Evolutionary conservation across 1,284 basidiomycete genomes (phyloP), one percentile per base, ranked within the genome.

Genomic region (Tremellales sp.): DNA sequence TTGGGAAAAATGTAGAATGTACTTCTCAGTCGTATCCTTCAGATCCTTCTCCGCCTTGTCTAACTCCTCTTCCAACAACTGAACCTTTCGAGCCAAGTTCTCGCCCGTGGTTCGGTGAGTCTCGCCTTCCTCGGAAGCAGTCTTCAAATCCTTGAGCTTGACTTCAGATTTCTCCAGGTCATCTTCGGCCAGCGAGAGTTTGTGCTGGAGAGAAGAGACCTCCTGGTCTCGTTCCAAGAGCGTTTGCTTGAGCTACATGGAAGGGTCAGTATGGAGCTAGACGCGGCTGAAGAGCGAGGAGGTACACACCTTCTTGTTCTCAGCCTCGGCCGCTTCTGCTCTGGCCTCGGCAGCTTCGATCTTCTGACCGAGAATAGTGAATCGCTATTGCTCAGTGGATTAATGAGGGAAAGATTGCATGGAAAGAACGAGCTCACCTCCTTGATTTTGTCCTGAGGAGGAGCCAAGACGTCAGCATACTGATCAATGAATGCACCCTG

Each of bases 1-100:
- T 10, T 16, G 29, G 10, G 16, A 31, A 9, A 16, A 22, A 25
- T 24, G 22, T 24, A 19, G 14, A 38, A 79, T 88, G 65, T 68
- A 95, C 94, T 94, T 97, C 76, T 97, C 95, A 26, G 88, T 87
- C 2, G 90, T 92, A 68, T 98, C 94, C 75, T 94, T 93, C 57
- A 92, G 78, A 70, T 93, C 94, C 83, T 92, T 94, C 79, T 99
- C 95, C 19, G 93, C 86, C 44, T 82, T 81, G 68, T 98, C 95
- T 18, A 98, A 81, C 75, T 99, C 94, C 66, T 91, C 87, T 75
- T 98, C 95, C 27, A 99, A 78, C 18, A 97, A 76, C 63, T 87
- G 83, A 25, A 97, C 82, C 79, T 98, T 98, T 63, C 94, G 79
- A 46, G 72, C 68, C 44, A 97, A 78, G 47, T 77, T 80, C 61